These are phyloP conservation scores for Eucalyptus albens DNA, from an alignment of 345 rosid genomes.

Conservation along the genomic window DNA sequence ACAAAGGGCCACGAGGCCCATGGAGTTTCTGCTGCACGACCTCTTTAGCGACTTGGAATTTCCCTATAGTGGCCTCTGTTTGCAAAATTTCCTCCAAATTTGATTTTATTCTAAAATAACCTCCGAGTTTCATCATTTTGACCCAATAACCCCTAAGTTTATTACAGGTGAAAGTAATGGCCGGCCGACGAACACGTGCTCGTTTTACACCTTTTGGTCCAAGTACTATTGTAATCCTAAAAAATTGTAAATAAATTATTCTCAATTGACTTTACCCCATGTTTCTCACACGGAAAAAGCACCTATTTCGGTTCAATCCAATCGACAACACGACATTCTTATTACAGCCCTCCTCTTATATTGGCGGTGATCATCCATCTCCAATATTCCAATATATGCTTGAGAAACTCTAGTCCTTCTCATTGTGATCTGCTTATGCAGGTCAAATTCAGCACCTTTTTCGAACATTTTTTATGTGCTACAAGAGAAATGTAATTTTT, in stretches of 20 bases:
- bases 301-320: background rate
- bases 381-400: background rate
- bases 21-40: background rate
- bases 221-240: background rate
- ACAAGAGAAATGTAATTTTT: background rate
- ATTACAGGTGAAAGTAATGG: background rate
- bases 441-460: background rate
- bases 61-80: background rate
- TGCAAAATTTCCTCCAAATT: background rate
- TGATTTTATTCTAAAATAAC: background rate
- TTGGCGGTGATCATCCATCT: background rate
- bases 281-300: rapidly evolving
- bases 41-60: background rate
- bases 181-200: background rate
- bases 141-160: background rate
- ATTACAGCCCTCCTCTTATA: background rate
- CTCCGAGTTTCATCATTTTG: background rate
- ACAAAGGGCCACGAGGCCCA: too few relatives aligned
- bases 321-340: rapidly evolving
- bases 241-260: background rate
- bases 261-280: background rate
- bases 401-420: background rate
- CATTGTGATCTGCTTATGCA: rapidly evolving
- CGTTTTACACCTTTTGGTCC: background rate
- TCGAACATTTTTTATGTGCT: background rate